Base-by-base conservation (phyloP, 805 yeast genomes). In the Candida loeiensis region DNA sequence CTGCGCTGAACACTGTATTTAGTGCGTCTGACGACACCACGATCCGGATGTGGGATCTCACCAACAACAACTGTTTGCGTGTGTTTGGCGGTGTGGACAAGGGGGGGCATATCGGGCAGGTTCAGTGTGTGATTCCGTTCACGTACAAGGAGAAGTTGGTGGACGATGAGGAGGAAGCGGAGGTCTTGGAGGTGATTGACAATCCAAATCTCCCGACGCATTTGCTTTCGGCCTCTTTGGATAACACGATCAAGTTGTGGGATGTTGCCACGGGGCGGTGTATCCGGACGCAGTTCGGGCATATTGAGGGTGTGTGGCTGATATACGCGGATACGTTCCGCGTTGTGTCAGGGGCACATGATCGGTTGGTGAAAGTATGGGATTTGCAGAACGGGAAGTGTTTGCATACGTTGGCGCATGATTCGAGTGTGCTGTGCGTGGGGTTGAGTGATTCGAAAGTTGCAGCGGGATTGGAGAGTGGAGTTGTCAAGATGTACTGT, bases 241-340 rank as follows among this genome's bases (percentile, higher is more conserved):
- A 90, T 61, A 89, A 89, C 61, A 90, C 97, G 5, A 88, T 90
- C 59, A 88, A 90, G 58, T 61, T 91, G 35, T 90, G 97, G 97
- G 95, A 88, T 50, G 83, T 89, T 21, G 71, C 71, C 46, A 79
- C 93, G 1, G 96, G 97, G 3, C 78, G 80, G 59, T 91, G 98
- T 56, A 77, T 89, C 8, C 73, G 96, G 43, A 93, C 99, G 0
- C 91, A 93, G 61, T 93, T 91, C 66, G 99, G 99, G 2, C 99
- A 93, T 58, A 88, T 91, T 40, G 98, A 93, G 63, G 99, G 99
- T 16, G 96, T 93, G 14, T 91, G 98, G 97, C 88, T 91, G 31
- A 84, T 93, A 41, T 88, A 93, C 13, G 95, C 97, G 1, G 98
- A 93, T 66, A 89, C 90, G 28, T 93, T 93, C 71, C 76, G 99